Base-by-base conservation (phyloP, 2,329 filamentous ascomycete genomes). In the Sordariomycetes sp. region DNA sequence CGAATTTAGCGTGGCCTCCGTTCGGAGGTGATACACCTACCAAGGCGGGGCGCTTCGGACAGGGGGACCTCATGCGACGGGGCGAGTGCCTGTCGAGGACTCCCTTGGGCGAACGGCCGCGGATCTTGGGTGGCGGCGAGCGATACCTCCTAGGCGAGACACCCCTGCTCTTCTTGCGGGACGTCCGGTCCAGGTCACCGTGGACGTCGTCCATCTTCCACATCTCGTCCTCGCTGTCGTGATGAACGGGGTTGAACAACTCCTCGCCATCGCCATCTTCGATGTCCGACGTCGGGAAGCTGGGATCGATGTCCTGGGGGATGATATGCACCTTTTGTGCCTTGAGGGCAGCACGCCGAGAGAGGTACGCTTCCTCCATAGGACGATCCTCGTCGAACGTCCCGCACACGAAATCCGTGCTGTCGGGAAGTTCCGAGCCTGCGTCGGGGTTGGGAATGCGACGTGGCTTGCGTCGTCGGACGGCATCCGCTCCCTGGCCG, bases 331-430 rank as follows among this genome's bases (percentile, higher is more conserved):
- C 87, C 74, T 92, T 96, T 64, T 87, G 86, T 53, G 86, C 86
- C 65, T 91, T 87, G 63, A 89, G 86, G 58, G 89, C 86, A 66
- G 92, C 88, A 59, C 95, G 80, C 65, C 88, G 90, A 2, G 89
- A 89, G 59, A 96, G 81, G 70, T 97, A 99, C 0, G 90, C 93
- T 64, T 92, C 90, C 69, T 99, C 94, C n/a, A 97, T 74, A 2
- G 91, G 90, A 52, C 90, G 86, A 67, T 99, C 94, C 71, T 99
- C 94, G 64, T 99, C 94, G 22, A 99, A 79, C 1, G 94, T 99
- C 60, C 94, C 94, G 67, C 94, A 97, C n/a, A 99, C 94, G 64
- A 99, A 99, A 70, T 99, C 94, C 16, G 94, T 97, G 72, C 92
- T 97, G 70, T 99, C 94, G 1, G 94, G 94, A 12, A 99, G 78